These are phyloP conservation scores for Fusarium sp. DNA, from an alignment of 2,329 filamentous ascomycete genomes.

Conservation along the genomic window DNA sequence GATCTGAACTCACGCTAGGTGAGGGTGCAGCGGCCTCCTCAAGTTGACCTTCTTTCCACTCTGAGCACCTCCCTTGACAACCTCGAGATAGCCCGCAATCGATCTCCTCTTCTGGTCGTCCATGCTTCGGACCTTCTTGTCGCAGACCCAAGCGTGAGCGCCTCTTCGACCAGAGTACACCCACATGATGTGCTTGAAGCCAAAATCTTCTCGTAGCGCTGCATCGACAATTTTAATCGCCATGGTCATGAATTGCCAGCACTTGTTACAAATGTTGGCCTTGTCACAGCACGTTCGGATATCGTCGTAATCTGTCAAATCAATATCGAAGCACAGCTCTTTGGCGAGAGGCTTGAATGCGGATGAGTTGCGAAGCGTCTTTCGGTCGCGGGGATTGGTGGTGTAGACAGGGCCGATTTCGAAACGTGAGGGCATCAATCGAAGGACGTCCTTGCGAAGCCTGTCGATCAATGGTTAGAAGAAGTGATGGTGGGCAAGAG, in stretches of 20 bases:
- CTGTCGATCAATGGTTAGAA: slow-evolving; percentile 57
- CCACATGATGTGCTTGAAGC: slow-evolving; percentile 97
- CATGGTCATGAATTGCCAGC: slow-evolving; percentile 99
- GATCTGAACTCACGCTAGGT: slow-evolving; percentile 75
- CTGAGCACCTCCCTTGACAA: slow-evolving; percentile 89
- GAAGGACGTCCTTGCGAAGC: slow-evolving; percentile 91
- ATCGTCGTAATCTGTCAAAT: slow-evolving; percentile 98
- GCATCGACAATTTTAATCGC: slow-evolving; percentile 93
- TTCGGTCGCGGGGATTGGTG: slow-evolving; percentile 93
- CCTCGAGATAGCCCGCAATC: slow-evolving; percentile 90
- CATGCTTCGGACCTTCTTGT: slow-evolving; percentile 86
- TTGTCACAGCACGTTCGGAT: slow-evolving; percentile 95
- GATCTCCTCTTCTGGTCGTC: slow-evolving; percentile 89
- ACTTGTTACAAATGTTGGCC: slow-evolving; percentile 93
- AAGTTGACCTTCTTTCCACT: slow-evolving; percentile 90
- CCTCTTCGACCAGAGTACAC: slow-evolving; percentile 97
- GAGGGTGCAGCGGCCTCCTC: slow-evolving; percentile 89
- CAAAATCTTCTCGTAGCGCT: slow-evolving; percentile 93
- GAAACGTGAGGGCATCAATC: slow-evolving; percentile 91
- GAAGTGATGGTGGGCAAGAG: too few relatives aligned
- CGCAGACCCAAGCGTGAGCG: slow-evolving; percentile 98
- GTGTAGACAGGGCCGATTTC: slow-evolving; percentile 99
- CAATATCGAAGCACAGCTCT: slow-evolving; percentile 98
- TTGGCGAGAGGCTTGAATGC: slow-evolving; percentile 92
- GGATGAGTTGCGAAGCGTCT: slow-evolving; percentile 83